Evolutionary conservation across 169 alveolate species (phyloP).

Genomic region (Plasmodium cynomolgi): DNA sequence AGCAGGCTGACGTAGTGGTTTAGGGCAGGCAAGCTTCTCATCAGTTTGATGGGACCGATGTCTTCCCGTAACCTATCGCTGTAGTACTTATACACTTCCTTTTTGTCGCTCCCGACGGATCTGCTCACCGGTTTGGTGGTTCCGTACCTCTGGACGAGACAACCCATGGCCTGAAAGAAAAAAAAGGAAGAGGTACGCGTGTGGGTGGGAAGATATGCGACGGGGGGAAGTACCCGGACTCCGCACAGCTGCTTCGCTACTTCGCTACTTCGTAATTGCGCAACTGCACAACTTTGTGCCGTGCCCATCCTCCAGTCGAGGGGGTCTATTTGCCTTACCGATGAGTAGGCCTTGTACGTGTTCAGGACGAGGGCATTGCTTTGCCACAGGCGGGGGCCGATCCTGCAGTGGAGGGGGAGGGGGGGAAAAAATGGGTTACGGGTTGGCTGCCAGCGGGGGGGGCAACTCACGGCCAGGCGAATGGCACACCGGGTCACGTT

Average conservation of each 20-base stretch:
- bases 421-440: not conserved
- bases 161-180: constrained; percentile 7
- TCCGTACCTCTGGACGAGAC: constrained; percentile 23
- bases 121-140: constrained; percentile 1
- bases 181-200: not conserved
- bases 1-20: constrained; percentile 78
- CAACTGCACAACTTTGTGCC: not conserved
- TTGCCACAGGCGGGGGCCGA: constrained; percentile 48
- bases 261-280: not conserved
- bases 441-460: not conserved
- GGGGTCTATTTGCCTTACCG: constrained; percentile 8
- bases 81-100: constrained; percentile 29
- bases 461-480: not conserved
- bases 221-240: not conserved
- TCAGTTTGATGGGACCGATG: constrained; percentile 32
- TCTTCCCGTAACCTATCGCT: constrained; percentile 46
- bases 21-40: constrained; percentile 56
- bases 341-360: constrained; percentile 10
- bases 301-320: not conserved
- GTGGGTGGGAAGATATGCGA: not conserved
- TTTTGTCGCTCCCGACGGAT: constrained; percentile 8
- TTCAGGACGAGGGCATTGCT: constrained; percentile 4
- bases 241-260: not conserved
- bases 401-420: constrained; percentile 3
- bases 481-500: not conserved